Evolutionary conservation across 441 rosid species (phyloP), one percentile per base, ranked within the genome.

Genomic region (Erodium trifolium): DNA sequence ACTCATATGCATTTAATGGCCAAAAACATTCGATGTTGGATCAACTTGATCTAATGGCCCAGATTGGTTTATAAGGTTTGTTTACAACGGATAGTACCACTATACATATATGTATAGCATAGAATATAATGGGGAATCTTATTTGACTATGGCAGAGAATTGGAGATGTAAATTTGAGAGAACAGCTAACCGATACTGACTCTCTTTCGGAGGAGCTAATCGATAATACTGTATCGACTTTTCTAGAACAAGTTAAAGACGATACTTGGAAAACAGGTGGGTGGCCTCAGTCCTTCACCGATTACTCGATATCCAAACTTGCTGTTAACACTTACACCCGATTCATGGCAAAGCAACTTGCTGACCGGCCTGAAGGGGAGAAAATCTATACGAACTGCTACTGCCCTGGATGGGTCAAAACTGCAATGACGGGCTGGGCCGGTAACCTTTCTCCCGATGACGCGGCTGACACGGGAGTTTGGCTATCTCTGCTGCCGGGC

Each of bases 331-430:
- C 87, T 7, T 86, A 74, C 82, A 88, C 96, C 2, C 84, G 97
- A 77, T 53, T 89, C 63, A 67, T 86, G 78, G 91, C 87, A 4
- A 86, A 80, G 72, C 80, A 75, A 66, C 79, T 91, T 17, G 79
- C 78, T 0, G 76, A 74, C 31, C 86, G 88, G 37, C 83, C 75
- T 9, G 96, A 88, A 39, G 97, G 88, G 49, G 73, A 82, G 72
- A 87, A 86, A 85, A 85, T 93, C 55, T 83, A 80, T 68, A 82
- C 88, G 66, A 93, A 91, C 72, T 86, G 93, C 74, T 93, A 82
- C 80, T 93, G 97, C 76, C 98, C 98, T 1, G 97, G 98, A 49
- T 89, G 95, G 98, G 98, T 88, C 66, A 93, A 86, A 80, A 93
- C 97, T 35, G 90, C 97, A 0, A 83, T 93, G 96, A 89, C 97